Evolutionary conservation across 2,329 filamentous ascomycete genomes (phyloP).

Genomic region (Hypoxylon sp.): DNA sequence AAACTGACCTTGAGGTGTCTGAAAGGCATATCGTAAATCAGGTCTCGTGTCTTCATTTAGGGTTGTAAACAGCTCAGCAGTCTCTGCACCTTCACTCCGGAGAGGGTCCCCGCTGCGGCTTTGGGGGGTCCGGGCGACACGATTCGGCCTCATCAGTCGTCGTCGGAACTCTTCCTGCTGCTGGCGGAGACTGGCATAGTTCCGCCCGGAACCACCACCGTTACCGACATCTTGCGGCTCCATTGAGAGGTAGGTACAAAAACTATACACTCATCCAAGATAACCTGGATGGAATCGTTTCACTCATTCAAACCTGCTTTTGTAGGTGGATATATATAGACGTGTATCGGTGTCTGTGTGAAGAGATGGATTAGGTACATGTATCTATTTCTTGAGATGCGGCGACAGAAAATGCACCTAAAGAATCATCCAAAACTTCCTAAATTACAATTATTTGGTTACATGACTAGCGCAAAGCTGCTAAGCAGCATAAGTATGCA

Average conservation of each 20-base stretch:
- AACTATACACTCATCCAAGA: not conserved
- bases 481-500: not conserved
- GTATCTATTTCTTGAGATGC: not conserved
- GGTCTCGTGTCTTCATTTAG: constrained; percentile 27
- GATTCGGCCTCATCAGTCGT: constrained; percentile 46
- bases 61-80: constrained; percentile 22
- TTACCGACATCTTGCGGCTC: constrained; percentile 33
- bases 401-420: not conserved
- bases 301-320: not conserved
- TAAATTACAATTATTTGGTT: not conserved
- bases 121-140: constrained; percentile 30
- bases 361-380: not conserved
- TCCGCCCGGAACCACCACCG: constrained; percentile 21
- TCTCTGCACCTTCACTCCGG: constrained; percentile 11
- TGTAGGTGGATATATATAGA: not conserved
- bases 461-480: constrained; percentile 19
- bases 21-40: constrained; percentile 45
- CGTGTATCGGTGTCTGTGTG: not conserved
- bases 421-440: constrained; percentile 1
- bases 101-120: constrained; percentile 27
- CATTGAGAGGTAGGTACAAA: constrained; percentile 22
- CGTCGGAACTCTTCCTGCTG: constrained; percentile 48
- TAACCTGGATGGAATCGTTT: not conserved
- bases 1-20: constrained; percentile 47
- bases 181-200: constrained; percentile 41